Evolutionary conservation across 768 basidiomycete genomes (phyloP).

Genomic region (Suillus plorans): DNA sequence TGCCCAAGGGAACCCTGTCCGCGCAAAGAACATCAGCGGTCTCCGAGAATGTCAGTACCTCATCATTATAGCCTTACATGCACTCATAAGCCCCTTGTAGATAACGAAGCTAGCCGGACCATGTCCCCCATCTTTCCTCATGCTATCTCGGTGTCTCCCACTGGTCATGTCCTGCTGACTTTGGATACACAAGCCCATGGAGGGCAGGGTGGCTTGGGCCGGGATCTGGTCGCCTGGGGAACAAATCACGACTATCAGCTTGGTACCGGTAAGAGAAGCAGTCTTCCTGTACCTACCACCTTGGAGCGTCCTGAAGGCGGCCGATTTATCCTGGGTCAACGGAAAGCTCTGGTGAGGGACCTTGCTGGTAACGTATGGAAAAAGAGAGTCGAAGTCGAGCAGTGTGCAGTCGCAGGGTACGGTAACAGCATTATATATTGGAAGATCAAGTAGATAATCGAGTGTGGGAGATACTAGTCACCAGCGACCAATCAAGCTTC

Average conservation of each 20-base stretch:
- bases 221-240: slow-evolving; percentile 75
- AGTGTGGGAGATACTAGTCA: not conserved
- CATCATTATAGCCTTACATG: slow-evolving; percentile 7
- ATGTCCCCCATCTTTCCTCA: slow-evolving; percentile 65
- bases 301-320: slow-evolving; percentile 52
- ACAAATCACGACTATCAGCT: slow-evolving; percentile 72
- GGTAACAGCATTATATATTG: slow-evolving; percentile 70
- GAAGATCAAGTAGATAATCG: slow-evolving; percentile 40
- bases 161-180: slow-evolving; percentile 74
- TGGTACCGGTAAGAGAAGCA: slow-evolving; percentile 70
- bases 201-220: slow-evolving; percentile 49
- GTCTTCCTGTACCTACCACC: slow-evolving; percentile 51
- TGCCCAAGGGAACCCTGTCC: slow-evolving; percentile 66
- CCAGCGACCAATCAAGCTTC: too few species aligned
- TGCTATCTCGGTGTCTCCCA: slow-evolving; percentile 65
- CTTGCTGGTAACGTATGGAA: slow-evolving; percentile 61
- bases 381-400: slow-evolving; percentile 60
- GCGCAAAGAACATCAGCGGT: slow-evolving; percentile 79
- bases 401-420: slow-evolving; percentile 60
- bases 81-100: slow-evolving; percentile 36
- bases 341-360: slow-evolving; percentile 56
- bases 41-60: slow-evolving; percentile 76
- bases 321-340: slow-evolving; percentile 57
- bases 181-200: slow-evolving; percentile 59
- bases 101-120: slow-evolving; percentile 58